phyloP scores from a whole-genome alignment of 176 grass and related monocot genomes.

The Carex cristatella region DNA sequence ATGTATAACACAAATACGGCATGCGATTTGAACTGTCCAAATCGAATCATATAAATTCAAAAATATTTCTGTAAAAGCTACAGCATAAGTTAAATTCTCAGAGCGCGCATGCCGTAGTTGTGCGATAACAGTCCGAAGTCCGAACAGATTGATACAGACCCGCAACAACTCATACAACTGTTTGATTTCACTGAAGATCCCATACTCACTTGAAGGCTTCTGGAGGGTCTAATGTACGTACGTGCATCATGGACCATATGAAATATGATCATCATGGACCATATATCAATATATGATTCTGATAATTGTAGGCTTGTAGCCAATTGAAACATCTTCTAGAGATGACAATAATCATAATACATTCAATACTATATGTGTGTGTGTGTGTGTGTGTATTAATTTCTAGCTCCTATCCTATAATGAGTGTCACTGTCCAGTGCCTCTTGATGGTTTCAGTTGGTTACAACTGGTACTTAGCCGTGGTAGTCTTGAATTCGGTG shows the following conservation, averaged over 20 bases:
- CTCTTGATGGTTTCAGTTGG: constrained; percentile 3
- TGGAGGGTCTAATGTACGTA: neutral
- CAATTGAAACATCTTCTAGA: neutral
- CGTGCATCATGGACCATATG: constrained; percentile 20
- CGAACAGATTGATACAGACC: neutral
- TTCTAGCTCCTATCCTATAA: neutral
- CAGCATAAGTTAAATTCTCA: neutral
- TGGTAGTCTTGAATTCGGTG: constrained; percentile 14
- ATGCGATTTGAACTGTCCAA: too few species aligned
- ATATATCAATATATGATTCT: neutral
- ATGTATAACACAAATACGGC: too few species aligned
- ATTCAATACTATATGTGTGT: neutral
- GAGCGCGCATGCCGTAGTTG: neutral
- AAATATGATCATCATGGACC: constrained; percentile 17
- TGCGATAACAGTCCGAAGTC: neutral
- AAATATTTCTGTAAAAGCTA: neutral
- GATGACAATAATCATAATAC: neutral
- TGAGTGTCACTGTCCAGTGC: neutral
- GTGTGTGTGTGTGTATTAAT: too few species aligned
- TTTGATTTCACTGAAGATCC: neutral
- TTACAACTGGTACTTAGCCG: constrained; percentile 10
- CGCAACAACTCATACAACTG: neutral
- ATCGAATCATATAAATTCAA: neutral
- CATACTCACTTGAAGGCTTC: neutral
- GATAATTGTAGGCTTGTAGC: constrained; percentile 3